Percentiles rank a stretch among this genome's conserved stretches.
These are phyloP conservation scores for Termitomyces sp. DNA, from an alignment of 1,284 basidiomycete species.

Conservation along the genomic window DNA sequence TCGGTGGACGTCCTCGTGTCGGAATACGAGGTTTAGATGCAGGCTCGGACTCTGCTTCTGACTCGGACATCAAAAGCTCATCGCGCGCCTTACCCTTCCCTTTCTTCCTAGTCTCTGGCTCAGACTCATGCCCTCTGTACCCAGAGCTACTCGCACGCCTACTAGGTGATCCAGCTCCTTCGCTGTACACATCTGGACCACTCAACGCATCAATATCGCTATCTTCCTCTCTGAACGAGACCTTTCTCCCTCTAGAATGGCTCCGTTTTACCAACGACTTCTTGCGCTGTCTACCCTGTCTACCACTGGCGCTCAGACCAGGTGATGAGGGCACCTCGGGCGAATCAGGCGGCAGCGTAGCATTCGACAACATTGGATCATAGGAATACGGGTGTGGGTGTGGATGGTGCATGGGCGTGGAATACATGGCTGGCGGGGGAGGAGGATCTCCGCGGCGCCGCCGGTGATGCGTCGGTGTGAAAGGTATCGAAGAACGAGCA, in stretches of 20 bases:
- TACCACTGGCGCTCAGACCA: constrained; percentile 3
- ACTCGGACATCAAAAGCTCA: background rate
- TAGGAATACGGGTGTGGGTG: constrained; percentile 36
- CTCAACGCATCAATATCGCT: constrained; percentile 11
- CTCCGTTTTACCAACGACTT: constrained; percentile 33
- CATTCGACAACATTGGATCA: constrained; percentile 38
- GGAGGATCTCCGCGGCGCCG: constrained; percentile 14
- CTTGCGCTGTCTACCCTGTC: constrained; percentile 19
- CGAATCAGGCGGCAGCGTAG: constrained; percentile 44
- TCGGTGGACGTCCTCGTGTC: background rate
- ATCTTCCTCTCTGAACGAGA: constrained; percentile 31
- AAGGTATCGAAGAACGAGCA: constrained; percentile 21
- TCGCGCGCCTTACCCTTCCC: background rate
- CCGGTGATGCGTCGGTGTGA: constrained; percentile 25
- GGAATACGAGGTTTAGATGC: background rate
- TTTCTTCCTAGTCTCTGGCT: background rate
- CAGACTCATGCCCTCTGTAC: too few relatives aligned
- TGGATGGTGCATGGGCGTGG: constrained; percentile 36
- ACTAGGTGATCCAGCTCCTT: background rate
- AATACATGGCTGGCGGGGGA: constrained; percentile 19
- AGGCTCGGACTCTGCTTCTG: background rate
- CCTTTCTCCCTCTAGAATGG: constrained; percentile 33
- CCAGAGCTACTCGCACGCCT: background rate
- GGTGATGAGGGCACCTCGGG: constrained; percentile 32
- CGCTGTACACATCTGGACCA: background rate